A percentile compares a stretch with the other conserved stretches of the same genome.
Conservation (phyloP, 768 basidiomycete species). For the Suillus ampliporus region DNA sequence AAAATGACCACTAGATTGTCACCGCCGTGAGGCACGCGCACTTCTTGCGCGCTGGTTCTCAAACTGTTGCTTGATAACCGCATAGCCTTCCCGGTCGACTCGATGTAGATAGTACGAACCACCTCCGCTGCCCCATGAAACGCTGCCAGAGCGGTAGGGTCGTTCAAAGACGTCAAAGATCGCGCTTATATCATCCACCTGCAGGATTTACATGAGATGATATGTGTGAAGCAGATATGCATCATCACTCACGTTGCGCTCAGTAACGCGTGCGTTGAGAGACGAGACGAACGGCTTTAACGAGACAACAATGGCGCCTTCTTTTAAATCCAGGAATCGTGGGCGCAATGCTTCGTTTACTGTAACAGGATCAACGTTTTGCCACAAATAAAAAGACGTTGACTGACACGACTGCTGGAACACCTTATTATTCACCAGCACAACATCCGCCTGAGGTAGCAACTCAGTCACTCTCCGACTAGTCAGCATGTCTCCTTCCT, state of each 20-base stretch:
- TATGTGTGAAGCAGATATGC: background rate
- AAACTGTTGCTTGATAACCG: slow-evolving; percentile 59
- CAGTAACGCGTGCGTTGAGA: slow-evolving; percentile 73
- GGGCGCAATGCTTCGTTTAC: slow-evolving; percentile 89
- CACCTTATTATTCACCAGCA: slow-evolving; percentile 89
- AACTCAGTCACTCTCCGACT: slow-evolving; percentile 69
- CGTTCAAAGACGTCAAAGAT: slow-evolving; percentile 81
- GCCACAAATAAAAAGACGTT: background rate
- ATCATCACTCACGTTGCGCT: slow-evolving; percentile 69
- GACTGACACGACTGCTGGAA: slow-evolving; percentile 75
- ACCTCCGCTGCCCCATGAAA: slow-evolving; percentile 79
- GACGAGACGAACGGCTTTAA: slow-evolving; percentile 85
- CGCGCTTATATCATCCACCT: slow-evolving; percentile 81
- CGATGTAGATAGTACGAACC: slow-evolving; percentile 79
- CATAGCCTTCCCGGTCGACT: slow-evolving; percentile 76
- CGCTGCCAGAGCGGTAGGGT: slow-evolving; percentile 71
- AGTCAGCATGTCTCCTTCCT: slow-evolving; percentile 86
- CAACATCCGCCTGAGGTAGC: slow-evolving; percentile 84
- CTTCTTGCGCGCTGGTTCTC: slow-evolving; percentile 50
- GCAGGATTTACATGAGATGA: slow-evolving; percentile 13
- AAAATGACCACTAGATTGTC: slow-evolving; percentile 6
- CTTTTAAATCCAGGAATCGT: slow-evolving; percentile 93
- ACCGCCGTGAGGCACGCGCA: slow-evolving; percentile 29
- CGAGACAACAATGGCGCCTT: slow-evolving; percentile 89
- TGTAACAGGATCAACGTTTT: slow-evolving; percentile 31